These are phyloP conservation scores for Teratosphaeria viscida DNA, from an alignment of 2,329 filamentous ascomycete genomes.

Conservation along the genomic window DNA sequence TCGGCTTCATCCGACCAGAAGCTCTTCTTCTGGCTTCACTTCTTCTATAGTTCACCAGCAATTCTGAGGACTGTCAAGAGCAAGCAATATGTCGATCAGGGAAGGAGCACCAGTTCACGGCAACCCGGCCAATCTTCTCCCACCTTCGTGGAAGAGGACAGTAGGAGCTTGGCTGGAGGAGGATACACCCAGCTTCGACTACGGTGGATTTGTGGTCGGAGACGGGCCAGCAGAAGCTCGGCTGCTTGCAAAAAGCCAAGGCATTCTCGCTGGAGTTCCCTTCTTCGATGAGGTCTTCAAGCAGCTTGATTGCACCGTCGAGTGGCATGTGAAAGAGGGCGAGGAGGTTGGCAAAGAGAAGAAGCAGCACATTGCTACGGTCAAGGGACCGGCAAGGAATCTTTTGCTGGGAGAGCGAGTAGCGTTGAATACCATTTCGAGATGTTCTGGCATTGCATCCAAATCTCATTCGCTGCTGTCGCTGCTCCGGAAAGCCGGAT, in stretches of 20 bases:
- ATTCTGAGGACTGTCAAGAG: background rate
- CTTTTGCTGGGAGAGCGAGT: constrained; percentile 88
- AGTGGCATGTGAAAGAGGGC: constrained; percentile 79
- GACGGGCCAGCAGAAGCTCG: constrained; percentile 43
- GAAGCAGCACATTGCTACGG: constrained; percentile 62
- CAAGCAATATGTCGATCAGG: constrained; percentile 22
- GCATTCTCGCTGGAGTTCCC: constrained; percentile 80
- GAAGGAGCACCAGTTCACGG: constrained; percentile 49
- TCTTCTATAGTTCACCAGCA: background rate
- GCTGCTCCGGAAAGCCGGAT: constrained; percentile 53
- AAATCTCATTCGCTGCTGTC: constrained; percentile 39
- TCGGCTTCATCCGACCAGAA: background rate
- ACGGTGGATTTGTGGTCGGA: constrained; percentile 93
- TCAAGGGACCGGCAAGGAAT: constrained; percentile 70
- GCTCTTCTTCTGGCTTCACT: background rate
- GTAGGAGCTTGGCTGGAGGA: constrained; percentile 84
- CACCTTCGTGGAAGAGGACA: constrained; percentile 70
- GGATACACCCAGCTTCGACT: constrained; percentile 93
- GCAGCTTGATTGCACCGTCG: constrained; percentile 79
- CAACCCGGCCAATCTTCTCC: constrained; percentile 63
- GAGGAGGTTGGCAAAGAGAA: constrained; percentile 51
- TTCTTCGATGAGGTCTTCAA: constrained; percentile 92
- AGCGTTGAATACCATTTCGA: constrained; percentile 77
- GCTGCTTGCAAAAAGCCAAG: constrained; percentile 51
- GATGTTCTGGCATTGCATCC: constrained; percentile 85